Conservation (phyloP, 345 rosid species). For the Nephelium lappaceum region DNA sequence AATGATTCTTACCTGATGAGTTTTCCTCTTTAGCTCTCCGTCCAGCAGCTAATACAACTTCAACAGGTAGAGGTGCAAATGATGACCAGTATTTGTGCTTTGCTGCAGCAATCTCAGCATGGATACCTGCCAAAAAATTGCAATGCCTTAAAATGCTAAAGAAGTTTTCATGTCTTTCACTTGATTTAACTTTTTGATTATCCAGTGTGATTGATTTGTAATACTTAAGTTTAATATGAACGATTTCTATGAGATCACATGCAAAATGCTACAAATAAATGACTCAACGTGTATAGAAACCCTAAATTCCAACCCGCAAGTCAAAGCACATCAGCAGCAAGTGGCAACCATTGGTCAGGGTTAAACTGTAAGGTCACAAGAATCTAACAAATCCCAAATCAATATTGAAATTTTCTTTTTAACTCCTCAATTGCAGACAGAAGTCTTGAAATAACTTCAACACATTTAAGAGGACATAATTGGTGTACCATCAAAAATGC, state of each 20-base stretch:
- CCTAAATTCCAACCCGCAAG: background rate
- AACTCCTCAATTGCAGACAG: too few species aligned
- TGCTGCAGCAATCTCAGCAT: conserved; percentile 71
- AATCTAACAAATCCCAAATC: too few species aligned
- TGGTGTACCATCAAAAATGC: background rate
- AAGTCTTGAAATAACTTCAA: background rate
- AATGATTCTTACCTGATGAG: conserved; percentile 38
- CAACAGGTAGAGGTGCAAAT: conserved; percentile 81
- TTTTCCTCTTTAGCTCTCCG: conserved; percentile 60
- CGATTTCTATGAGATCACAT: background rate
- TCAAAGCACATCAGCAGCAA: background rate
- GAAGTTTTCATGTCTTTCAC: background rate
- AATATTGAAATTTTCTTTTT: too few species aligned
- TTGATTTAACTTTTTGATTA: conserved; percentile 1
- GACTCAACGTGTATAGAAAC: background rate
- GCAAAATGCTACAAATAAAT: background rate
- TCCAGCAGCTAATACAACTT: conserved; percentile 76
- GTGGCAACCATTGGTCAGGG: background rate
- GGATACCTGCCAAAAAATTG: conserved; percentile 58
- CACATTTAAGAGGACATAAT: background rate
- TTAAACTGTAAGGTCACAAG: background rate
- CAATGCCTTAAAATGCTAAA: conserved; percentile 1
- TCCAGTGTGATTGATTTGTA: background rate
- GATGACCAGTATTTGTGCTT: conserved; percentile 86
- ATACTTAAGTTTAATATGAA: background rate